A percentile compares a stretch with the other conserved stretches of the same genome.
Conservation (phyloP, 257 asterid species). For the Scutellaria barbata region DNA sequence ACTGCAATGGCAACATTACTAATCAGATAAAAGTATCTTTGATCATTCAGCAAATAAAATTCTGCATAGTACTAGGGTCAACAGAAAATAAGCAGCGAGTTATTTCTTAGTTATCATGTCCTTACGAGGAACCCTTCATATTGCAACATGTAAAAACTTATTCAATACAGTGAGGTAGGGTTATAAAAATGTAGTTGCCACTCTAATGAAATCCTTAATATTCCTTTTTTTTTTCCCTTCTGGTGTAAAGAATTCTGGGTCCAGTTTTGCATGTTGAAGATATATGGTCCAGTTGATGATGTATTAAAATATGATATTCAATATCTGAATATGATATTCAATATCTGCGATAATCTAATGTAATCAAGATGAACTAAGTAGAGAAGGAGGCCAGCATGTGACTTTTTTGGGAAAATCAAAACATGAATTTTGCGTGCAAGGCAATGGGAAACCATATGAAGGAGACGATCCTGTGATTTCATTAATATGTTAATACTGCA, state of each 20-base stretch:
- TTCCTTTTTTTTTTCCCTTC: background rate
- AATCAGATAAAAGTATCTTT: background rate
- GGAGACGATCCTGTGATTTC: no score
- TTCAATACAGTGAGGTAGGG: background rate
- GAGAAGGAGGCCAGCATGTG: background rate
- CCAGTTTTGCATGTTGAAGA: conserved; percentile 8
- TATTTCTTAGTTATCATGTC: no score
- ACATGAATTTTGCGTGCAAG: no score
- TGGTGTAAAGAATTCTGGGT: background rate
- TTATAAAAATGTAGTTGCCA: background rate
- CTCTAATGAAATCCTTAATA: background rate
- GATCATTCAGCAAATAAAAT: background rate
- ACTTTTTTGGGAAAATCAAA: background rate
- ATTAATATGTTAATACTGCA: no score
- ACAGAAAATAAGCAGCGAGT: no score
- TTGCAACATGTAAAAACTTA: background rate
- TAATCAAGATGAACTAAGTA: background rate
- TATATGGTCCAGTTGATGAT: background rate
- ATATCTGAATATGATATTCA: background rate
- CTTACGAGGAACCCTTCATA: no score
- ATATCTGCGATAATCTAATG: background rate
- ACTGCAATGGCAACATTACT: background rate
- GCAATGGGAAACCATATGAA: no score
- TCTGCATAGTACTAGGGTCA: no score
- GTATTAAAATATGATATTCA: background rate